Percentiles rank a stretch among this genome's conserved stretches.
These are phyloP conservation scores for Apiotrichum akiyoshidainum DNA, from an alignment of 1,284 basidiomycete genomes.

Conservation along the genomic window DNA sequence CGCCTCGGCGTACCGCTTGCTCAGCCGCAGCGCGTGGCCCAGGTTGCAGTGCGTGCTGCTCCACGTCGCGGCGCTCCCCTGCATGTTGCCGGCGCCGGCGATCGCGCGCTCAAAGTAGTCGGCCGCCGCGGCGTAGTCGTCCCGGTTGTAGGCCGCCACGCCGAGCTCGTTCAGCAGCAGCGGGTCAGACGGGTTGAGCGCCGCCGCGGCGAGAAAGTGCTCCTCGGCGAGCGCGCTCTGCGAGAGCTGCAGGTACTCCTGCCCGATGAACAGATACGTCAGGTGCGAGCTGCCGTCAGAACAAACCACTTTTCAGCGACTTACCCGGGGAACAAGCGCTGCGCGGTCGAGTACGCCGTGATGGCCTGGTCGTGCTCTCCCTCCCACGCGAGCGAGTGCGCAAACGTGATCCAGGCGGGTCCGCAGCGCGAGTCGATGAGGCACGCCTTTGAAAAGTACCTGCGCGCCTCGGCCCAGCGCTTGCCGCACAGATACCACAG, in stretches of 20 bases:
- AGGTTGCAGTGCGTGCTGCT: slow-evolving; percentile 83
- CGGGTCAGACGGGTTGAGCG: slow-evolving; percentile 81
- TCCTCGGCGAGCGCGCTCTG: slow-evolving; percentile 80
- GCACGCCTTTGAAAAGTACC: slow-evolving; percentile 93
- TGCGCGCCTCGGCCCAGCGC: slow-evolving; percentile 81
- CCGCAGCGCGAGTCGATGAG: slow-evolving; percentile 95
- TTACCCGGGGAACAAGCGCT: slow-evolving; percentile 87
- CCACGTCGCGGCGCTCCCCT: slow-evolving; percentile 80
- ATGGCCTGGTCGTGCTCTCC: slow-evolving; percentile 98
- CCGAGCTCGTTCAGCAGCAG: slow-evolving; percentile 88
- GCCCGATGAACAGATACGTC: slow-evolving; percentile 91
- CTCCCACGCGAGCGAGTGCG: slow-evolving; percentile 93
- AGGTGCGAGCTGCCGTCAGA: slow-evolving; percentile 72
- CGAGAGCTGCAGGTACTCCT: slow-evolving; percentile 83
- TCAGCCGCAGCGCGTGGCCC: slow-evolving; percentile 77
- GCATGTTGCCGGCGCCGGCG: slow-evolving; percentile 70
- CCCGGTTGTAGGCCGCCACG: slow-evolving; percentile 83
- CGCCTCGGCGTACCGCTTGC: slow-evolving; percentile 69
- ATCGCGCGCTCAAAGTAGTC: slow-evolving; percentile 69
- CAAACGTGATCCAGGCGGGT: slow-evolving; percentile 96
- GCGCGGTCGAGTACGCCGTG: slow-evolving; percentile 94
- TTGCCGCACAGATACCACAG: slow-evolving; percentile 88
- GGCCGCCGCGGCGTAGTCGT: slow-evolving; percentile 67
- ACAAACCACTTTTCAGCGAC: slow-evolving; percentile 32
- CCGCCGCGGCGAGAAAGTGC: slow-evolving; percentile 73